Percentiles rank a stretch among this genome's conserved stretches.
These are phyloP conservation scores for Aspergillus fructus DNA, from an alignment of 2,329 filamentous ascomycete genomes.

Conservation along the genomic window DNA sequence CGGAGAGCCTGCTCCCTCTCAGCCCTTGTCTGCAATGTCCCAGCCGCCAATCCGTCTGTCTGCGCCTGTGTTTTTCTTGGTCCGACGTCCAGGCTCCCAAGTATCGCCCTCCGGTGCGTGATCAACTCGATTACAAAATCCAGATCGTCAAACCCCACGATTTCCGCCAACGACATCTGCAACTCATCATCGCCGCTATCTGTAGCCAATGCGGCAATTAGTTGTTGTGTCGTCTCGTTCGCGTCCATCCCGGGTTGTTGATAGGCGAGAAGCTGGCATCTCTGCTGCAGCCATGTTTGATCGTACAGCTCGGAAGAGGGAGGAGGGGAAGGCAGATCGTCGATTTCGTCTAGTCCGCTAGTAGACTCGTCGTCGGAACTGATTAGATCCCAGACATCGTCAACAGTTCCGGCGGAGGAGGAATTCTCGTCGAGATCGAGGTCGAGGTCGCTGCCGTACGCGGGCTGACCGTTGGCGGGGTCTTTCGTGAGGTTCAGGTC, in stretches of 20 bases:
- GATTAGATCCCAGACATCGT: slow-evolving; percentile 93
- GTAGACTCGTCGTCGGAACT: slow-evolving; percentile 69
- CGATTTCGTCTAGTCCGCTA: slow-evolving; percentile 62
- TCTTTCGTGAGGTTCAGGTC: slow-evolving; percentile 62
- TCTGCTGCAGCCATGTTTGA: slow-evolving; percentile 68
- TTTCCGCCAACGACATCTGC: slow-evolving; percentile 85
- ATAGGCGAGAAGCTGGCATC: slow-evolving; percentile 66
- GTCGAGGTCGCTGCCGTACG: slow-evolving; percentile 54
- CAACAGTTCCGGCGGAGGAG: slow-evolving; percentile 60
- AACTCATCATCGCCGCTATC: slow-evolving; percentile 76
- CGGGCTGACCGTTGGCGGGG: slow-evolving; percentile 39
- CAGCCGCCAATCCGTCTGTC: slow-evolving; percentile 47
- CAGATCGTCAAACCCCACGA: slow-evolving; percentile 89
- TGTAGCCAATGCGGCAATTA: slow-evolving; percentile 71
- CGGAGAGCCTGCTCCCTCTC: slow-evolving; percentile 78
- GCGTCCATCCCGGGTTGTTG: slow-evolving; percentile 66
- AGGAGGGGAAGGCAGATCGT: slow-evolving; percentile 36
- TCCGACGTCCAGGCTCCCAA: slow-evolving; percentile 40
- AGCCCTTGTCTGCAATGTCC: slow-evolving; percentile 68
- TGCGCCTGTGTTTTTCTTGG: slow-evolving; percentile 31
- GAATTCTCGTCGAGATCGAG: slow-evolving; percentile 64
- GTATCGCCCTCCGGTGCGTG: slow-evolving; percentile 68
- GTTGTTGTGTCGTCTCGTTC: slow-evolving; percentile 72
- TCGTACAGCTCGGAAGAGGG: slow-evolving; percentile 47
- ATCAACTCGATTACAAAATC: slow-evolving; percentile 93